Evolutionary conservation across 148 eudicot genomes (phyloP), one percentile per base, ranked within the genome.

Genomic region (Talinum fruticosum): DNA sequence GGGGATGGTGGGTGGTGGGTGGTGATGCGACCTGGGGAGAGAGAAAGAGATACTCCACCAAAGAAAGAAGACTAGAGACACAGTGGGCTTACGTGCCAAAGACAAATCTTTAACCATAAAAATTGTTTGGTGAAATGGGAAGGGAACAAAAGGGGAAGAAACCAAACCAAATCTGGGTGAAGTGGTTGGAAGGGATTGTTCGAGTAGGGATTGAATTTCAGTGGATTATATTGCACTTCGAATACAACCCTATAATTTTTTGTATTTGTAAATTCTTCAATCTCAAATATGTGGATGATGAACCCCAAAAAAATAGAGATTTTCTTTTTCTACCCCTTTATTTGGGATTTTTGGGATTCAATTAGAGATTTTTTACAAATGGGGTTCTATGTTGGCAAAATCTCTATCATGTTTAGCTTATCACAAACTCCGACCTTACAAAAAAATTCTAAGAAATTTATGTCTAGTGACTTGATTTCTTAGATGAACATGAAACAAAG

Each of bases 361-460:
- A 59, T 29, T 59, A 64, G 68, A 14, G 47, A 41, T 72, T 70
- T 76, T 36, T 75, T 75, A 34, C 71, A 45, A 13, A 30, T 82
- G 74, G 71, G 49, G n/a, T 41, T 77, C 47, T 79, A 78, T 76
- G 86, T 59, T 90, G 97, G 97, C 88, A 74, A 57, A 68, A 75
- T 83, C 75, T 89, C 83, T 87, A 82, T 82, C 97, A 88, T 94
- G 85, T 84, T 87, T 83, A 64, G 84, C 93, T 89, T 89, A 92
- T 89, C 97, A 78, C 75, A 21, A 80, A 80, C 81, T 79, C 77
- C 75, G 80, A 81, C 92, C 97, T 90, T 57, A 57, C 75, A 74
- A 72, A 57, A 26, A 29, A 8, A 12, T 76, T 41, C 14, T 41
- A 41, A 41, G 13, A 41, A 41, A 41, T 7, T 41, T 41, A 41